A percentile compares a stretch with the other conserved stretches of the same genome.
phyloP scores from a whole-genome alignment of 306 rosid genomes.

The Vicia faba region DNA sequence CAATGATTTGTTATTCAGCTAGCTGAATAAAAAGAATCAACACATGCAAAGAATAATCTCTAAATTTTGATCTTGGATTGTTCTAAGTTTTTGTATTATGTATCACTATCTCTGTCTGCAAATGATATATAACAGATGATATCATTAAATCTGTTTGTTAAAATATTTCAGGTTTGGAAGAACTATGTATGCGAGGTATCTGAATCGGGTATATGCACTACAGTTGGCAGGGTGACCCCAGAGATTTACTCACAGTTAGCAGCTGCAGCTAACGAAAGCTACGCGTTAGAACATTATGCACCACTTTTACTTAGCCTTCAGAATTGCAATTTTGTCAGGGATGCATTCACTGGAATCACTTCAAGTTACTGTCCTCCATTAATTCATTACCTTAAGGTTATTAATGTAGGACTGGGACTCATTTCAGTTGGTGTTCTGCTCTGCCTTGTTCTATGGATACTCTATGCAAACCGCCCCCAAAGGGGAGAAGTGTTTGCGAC shows the following conservation, averaged over 20 bases:
- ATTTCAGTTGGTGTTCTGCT: slow-evolving; percentile 86
- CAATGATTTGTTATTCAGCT: neutral
- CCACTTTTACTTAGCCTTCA: slow-evolving; percentile 84
- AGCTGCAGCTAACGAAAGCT: slow-evolving; percentile 84
- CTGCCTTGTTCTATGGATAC: slow-evolving; percentile 91
- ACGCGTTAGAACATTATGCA: slow-evolving; percentile 87
- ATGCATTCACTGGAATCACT: slow-evolving; percentile 74
- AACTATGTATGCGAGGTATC: slow-evolving; percentile 68
- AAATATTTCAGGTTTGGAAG: slow-evolving; percentile 78
- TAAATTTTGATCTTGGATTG: slow-evolving; percentile 17
- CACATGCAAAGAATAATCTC: neutral
- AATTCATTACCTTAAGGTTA: slow-evolving; percentile 62
- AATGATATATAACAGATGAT: slow-evolving; percentile 11
- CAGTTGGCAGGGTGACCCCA: slow-evolving; percentile 82
- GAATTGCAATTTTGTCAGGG: slow-evolving; percentile 90
- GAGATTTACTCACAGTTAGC: slow-evolving; percentile 64
- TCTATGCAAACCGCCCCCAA: slow-evolving; percentile 91
- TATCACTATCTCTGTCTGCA: slow-evolving; percentile 4
- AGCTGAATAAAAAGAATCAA: neutral
- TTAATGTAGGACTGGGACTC: slow-evolving; percentile 79
- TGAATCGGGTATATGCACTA: slow-evolving; percentile 59
- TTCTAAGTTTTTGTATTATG: neutral
- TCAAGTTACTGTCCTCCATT: slow-evolving; percentile 77
- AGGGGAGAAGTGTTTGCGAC: slow-evolving; percentile 78
- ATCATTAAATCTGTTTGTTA: slow-evolving; percentile 13